Evolutionary conservation across 805 yeast species (phyloP), one percentile per base, ranked within the genome.

Genomic region (Wickerhamomyces ciferrii): DNA sequence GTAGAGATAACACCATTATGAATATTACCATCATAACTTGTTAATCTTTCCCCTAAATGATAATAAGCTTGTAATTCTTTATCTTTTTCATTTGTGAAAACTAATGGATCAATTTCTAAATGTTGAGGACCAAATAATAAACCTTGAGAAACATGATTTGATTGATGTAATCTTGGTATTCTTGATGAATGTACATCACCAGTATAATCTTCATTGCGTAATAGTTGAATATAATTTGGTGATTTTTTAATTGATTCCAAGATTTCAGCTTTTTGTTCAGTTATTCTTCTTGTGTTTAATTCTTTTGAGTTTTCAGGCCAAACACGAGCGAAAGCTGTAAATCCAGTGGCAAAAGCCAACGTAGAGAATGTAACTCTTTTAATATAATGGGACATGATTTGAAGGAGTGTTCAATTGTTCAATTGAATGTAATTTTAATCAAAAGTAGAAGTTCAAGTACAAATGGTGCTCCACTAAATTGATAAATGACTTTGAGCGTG

Each of bases 1-100:
- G 96, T 82, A 2, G 95, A 76, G 5, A 87, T 65, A 3, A 91
- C 72, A 3, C 97, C 97, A 55, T 86, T 84, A 60, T 89, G 96
- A 18, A 92, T 77, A 44, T 80, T 79, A 0, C 87, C 87, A 42
- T 83, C 85, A 42, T 76, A 78, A 43, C 91, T 87, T 7, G 81
- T 71, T 35, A 90, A 61, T 34, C 75, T 71, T 5, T 68, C 60
- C 2, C 97, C 97, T 35, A 91, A 61, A 56, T 87, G 90, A 54
- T 81, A 81, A 56, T 87, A 82, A 1, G 83, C 80, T 8, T 76
- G 72, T 45, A 87, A 53, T 50, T 81, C 81, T 1, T 80, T 79
- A 2, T 70, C 68, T 25, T 69, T 58, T 18, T 64, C 63, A 54
- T 85, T 72, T 39, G 71, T 56, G 58, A 86, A 83, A 13, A 83